Conservation (phyloP, 1,284 basidiomycete genomes). For the Peniophora sp. region DNA sequence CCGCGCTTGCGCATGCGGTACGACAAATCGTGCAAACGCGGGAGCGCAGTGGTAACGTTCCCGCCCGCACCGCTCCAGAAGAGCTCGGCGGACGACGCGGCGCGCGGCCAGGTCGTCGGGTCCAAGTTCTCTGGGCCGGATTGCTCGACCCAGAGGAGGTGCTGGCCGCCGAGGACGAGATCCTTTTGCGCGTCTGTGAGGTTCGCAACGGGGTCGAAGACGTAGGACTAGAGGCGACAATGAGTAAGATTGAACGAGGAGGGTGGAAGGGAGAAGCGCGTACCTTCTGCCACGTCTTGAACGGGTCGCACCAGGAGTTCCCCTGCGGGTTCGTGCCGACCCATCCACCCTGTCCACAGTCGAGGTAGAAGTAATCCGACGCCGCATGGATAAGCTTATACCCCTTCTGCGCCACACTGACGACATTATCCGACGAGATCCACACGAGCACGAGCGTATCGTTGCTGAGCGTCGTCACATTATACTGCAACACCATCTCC, state of each 20-base stretch:
- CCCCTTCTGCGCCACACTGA: conserved; percentile 49
- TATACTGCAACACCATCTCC: conserved; percentile 1
- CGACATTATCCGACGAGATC: conserved; percentile 58
- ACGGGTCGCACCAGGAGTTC: conserved; percentile 61
- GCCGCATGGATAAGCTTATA: conserved; percentile 61
- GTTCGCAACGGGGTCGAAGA: conserved; percentile 63
- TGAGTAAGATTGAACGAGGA: neutral
- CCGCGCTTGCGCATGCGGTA: conserved; percentile 66
- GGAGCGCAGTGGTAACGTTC: conserved; percentile 53
- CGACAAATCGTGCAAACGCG: conserved; percentile 67
- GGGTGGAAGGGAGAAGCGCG: conserved; percentile 1
- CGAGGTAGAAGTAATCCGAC: conserved; percentile 67
- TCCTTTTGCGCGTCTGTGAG: conserved; percentile 39
- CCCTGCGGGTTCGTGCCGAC: conserved; percentile 45
- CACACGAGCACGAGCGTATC: conserved; percentile 30
- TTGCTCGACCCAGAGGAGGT: conserved; percentile 75
- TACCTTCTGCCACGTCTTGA: conserved; percentile 71
- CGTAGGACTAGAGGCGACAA: conserved; percentile 37
- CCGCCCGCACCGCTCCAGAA: conserved; percentile 71
- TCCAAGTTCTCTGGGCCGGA: conserved; percentile 65
- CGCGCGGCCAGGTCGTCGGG: conserved; percentile 69
- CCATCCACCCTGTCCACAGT: conserved; percentile 78
- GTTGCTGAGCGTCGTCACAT: neutral
- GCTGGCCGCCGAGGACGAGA: conserved; percentile 67
- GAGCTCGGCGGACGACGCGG: conserved; percentile 73